These are phyloP conservation scores for Aspergillus unguis DNA, from an alignment of 2,329 filamentous ascomycete genomes.

Conservation along the genomic window DNA sequence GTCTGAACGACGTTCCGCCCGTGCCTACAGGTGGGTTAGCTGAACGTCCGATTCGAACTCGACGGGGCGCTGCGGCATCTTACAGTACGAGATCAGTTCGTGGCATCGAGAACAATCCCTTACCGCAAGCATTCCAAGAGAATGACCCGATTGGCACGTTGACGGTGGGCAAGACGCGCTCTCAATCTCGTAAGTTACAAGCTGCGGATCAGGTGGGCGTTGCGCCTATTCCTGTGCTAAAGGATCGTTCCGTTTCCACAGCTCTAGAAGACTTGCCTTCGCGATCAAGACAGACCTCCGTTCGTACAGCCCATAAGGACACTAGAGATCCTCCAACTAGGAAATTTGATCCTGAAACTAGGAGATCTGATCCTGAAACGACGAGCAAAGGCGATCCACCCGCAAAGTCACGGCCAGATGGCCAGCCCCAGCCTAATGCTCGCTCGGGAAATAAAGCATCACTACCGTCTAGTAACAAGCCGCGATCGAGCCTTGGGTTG, in stretches of 20 bases:
- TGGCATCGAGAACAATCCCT: conserved; percentile 27
- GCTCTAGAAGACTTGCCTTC: conserved; percentile 19
- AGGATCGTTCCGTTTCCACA: conserved; percentile 23
- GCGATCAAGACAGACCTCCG: conserved; percentile 14
- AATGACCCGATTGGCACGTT: conserved; percentile 32
- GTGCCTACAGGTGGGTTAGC: conserved; percentile 32
- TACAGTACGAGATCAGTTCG: conserved; percentile 33
- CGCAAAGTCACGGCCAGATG: conserved; percentile 13
- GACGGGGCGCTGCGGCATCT: conserved; percentile 34
- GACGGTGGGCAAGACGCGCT: conserved; percentile 42
- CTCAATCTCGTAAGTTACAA: conserved; percentile 39
- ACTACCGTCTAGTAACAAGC: conserved; percentile 22
- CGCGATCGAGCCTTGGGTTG: conserved; percentile 36
- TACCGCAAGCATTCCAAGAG: conserved; percentile 29
- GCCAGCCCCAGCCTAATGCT: conserved; percentile 17
- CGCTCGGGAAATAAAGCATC: conserved; percentile 30
- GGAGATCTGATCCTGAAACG: background rate
- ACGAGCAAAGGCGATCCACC: background rate
- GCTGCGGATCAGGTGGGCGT: conserved; percentile 25
- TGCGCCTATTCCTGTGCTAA: conserved; percentile 11
- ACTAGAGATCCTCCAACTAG: background rate
- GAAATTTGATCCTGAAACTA: background rate
- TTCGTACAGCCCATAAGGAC: conserved; percentile 9
- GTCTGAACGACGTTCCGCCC: conserved; percentile 11
- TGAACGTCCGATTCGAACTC: conserved; percentile 39